These are phyloP conservation scores for Telfairia occidentalis DNA, from an alignment of 331 rosid species.

Conservation along the genomic window DNA sequence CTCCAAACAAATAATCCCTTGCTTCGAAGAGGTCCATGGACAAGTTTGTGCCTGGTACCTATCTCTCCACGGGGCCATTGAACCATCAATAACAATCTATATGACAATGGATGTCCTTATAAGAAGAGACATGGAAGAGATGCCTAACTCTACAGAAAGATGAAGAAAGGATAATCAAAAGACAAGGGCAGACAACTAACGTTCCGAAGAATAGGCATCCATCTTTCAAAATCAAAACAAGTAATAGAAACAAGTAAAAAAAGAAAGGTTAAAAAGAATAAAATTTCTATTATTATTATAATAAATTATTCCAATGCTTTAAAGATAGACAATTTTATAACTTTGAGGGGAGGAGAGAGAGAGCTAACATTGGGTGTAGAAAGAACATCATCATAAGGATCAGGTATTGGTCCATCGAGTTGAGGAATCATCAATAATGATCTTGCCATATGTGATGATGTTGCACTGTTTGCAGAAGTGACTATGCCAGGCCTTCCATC, in stretches of 20 bases:
- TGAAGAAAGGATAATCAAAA: neutral
- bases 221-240: neutral
- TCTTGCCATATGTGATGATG: conserved; percentile 21
- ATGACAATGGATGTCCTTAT: neutral
- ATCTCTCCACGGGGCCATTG: neutral
- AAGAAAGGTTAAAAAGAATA: neutral
- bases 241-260: neutral
- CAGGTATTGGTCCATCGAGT: conserved; percentile 90
- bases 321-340: neutral
- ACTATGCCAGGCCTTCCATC: conserved; percentile 17
- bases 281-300: neutral
- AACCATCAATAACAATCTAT: neutral
- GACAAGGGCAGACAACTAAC: neutral
- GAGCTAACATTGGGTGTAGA: conserved; percentile 88
- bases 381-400: conserved; percentile 72
- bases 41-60: neutral
- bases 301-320: neutral
- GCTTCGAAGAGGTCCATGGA: neutral
- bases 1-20: neutral
- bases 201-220: neutral
- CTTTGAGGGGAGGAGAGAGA: neutral
- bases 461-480: conserved; percentile 28
- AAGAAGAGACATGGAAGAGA: neutral
- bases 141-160: neutral
- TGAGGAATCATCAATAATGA: conserved; percentile 72